These are phyloP conservation scores for Penicillium verrucosum DNA, from an alignment of 2,329 filamentous ascomycete species.

Conservation along the genomic window DNA sequence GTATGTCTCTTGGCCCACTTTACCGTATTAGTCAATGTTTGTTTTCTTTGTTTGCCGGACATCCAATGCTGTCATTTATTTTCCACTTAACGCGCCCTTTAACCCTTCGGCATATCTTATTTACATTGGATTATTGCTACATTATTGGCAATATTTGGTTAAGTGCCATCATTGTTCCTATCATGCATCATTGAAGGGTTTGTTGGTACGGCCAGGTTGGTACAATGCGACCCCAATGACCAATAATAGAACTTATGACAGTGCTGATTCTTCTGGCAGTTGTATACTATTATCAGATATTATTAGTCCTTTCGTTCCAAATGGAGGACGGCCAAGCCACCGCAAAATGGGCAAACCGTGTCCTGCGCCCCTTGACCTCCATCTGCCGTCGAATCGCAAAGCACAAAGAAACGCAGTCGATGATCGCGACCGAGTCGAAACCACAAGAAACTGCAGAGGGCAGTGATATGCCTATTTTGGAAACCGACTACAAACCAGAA, in stretches of 20 bases:
- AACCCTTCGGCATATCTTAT: constrained; percentile 9
- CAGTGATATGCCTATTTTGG: not conserved
- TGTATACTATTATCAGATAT: constrained; percentile 8
- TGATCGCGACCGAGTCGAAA: constrained; percentile 25
- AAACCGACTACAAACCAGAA: not conserved
- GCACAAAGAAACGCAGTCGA: constrained; percentile 35
- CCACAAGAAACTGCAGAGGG: constrained; percentile 11
- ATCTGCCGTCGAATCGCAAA: constrained; percentile 42
- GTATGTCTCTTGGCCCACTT: constrained; percentile 10
- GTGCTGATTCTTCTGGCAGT: constrained; percentile 1
- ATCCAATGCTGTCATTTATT: not conserved
- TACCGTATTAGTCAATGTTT: constrained; percentile 23
- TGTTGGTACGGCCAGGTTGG: constrained; percentile 5
- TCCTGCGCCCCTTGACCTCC: constrained; percentile 42
- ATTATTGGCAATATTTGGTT: constrained; percentile 6
- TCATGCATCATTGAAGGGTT: constrained; percentile 14
- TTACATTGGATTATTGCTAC: not conserved
- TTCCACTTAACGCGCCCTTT: constrained; percentile 8
- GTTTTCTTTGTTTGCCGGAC: constrained; percentile 29
- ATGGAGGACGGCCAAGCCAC: constrained; percentile 41
- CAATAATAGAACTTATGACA: not conserved
- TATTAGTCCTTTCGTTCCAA: constrained; percentile 1
- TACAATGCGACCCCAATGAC: constrained; percentile 4
- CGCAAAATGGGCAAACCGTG: constrained; percentile 44
- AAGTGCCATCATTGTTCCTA: constrained; percentile 7